A percentile compares a stretch with the other conserved stretches of the same genome.
These are phyloP conservation scores for Rhodotorula graminis DNA, from an alignment of 768 basidiomycete species.

Conservation along the genomic window DNA sequence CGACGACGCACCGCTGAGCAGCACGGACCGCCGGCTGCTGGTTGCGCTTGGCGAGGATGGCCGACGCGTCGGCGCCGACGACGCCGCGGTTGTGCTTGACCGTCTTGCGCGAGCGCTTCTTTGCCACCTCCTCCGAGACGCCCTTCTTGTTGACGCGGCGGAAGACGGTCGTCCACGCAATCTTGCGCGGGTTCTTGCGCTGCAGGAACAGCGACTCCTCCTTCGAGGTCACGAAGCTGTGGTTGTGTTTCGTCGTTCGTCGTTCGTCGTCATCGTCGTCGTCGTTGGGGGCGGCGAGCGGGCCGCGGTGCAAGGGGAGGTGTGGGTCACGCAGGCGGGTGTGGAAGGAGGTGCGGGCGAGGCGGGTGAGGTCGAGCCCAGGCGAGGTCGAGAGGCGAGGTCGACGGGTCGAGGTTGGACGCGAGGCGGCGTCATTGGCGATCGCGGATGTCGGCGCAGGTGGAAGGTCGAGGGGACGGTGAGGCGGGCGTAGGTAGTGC, in stretches of 20 bases:
- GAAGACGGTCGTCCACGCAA: slow-evolving; percentile 88
- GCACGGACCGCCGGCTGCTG: slow-evolving; percentile 75
- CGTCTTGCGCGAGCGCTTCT: slow-evolving; percentile 94
- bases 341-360: too few relatives aligned
- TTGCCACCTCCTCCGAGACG: slow-evolving; percentile 96
- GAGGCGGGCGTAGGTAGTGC: too few relatives aligned
- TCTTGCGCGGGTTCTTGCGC: slow-evolving; percentile 99
- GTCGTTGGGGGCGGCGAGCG: neutral
- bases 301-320: too few relatives aligned
- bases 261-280: too few relatives aligned
- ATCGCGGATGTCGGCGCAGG: too few relatives aligned
- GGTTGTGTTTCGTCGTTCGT: too few relatives aligned
- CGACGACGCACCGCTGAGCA: slow-evolving; percentile 55
- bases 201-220: slow-evolving; percentile 94
- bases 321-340: neutral
- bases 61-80: slow-evolving; percentile 86
- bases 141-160: slow-evolving; percentile 99
- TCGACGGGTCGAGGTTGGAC: too few relatives aligned
- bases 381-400: too few relatives aligned
- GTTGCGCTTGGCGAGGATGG: slow-evolving; percentile 87
- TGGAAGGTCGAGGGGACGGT: too few relatives aligned
- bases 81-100: slow-evolving; percentile 97
- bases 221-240: slow-evolving; percentile 92
- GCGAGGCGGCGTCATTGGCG: too few relatives aligned
- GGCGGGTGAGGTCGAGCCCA: too few relatives aligned